Evolutionary conservation across 331 rosid genomes (phyloP), one percentile per base, ranked within the genome.

Genomic region (Acacia pycnantha): DNA sequence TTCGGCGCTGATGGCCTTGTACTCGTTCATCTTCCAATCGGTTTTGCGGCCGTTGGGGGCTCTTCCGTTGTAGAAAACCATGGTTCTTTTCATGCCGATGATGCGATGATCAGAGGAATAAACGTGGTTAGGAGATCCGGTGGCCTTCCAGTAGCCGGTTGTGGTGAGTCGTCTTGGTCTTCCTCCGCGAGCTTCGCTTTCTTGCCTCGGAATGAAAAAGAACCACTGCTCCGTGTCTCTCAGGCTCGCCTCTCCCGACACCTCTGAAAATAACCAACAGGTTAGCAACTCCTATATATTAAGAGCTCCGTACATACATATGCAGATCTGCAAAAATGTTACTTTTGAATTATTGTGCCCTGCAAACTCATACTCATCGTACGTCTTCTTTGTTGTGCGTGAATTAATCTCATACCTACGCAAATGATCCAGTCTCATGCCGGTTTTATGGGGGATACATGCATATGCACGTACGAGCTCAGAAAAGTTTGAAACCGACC

Each of bases 21-120:
- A 95, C 78, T 95, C 98, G 3, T 95, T 95, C 96, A 95, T 93
- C 81, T 93, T 95, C 98, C 98, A 95, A 13, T 92, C 92, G 3
- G 98, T 93, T 85, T 93, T 95, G 26, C 0, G 53, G 21, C 98
- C 98, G 2, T 70, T 79, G 0, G 98, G 97, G 48, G 97, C 97
- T 78, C 97, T 85, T 76, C 98, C 98, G 37, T 11, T 66, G 47
- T 95, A 95, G 88, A 95, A 95, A 70, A 90, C 98, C 98, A 93
- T 92, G 11, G 98, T 92, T 59, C 96, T 90, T 50, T 93, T 95
- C 73, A 87, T 26, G 5, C 98, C 97, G 13, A 95, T 93, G 22
- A 82, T 29, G 29, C 84, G 87, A 70, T 86, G 87, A 11, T 77
- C 84, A 5, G 87, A 85, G 33, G 98, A 90, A 85, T 85, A 91